These are phyloP conservation scores for Fusarium mexicanum DNA, from an alignment of 2,329 filamentous ascomycete genomes.

Conservation along the genomic window DNA sequence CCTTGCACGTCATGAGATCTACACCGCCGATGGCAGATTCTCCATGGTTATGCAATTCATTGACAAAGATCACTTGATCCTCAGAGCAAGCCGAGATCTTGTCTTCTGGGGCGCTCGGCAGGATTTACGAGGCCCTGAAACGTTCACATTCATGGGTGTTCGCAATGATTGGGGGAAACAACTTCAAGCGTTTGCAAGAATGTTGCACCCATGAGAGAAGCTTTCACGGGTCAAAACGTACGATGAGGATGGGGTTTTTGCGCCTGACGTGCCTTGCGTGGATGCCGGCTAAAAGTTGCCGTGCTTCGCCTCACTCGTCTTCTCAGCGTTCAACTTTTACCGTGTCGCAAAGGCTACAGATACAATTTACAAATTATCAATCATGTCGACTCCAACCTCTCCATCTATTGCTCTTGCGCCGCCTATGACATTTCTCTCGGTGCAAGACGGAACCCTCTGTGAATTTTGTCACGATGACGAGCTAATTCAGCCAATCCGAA, in stretches of 20 bases:
- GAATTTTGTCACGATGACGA: neutral
- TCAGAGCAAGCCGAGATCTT: neutral
- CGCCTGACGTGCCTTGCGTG: neutral
- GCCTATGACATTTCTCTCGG: neutral
- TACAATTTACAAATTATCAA: neutral
- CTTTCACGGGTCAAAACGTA: too few species aligned
- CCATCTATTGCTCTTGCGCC: too few species aligned
- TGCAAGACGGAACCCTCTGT: constrained; percentile 1
- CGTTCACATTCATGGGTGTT: constrained; percentile 1
- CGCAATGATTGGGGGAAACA: neutral
- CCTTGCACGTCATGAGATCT: neutral
- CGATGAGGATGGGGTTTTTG: neutral
- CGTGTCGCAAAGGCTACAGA: neutral
- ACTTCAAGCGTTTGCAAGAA: neutral
- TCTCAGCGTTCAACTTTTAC: neutral
- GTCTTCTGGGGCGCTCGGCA: neutral
- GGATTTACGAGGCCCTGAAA: neutral
- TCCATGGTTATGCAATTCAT: neutral
- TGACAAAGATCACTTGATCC: neutral
- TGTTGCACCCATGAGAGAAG: neutral
- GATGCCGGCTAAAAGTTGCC: neutral
- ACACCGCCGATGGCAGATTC: neutral
- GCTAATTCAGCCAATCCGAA: neutral
- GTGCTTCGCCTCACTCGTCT: constrained; percentile 2
- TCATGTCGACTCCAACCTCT: neutral